Evolutionary conservation across 2,329 filamentous ascomycete species (phyloP).

Genomic region (Colletotrichum ledebouriae): DNA sequence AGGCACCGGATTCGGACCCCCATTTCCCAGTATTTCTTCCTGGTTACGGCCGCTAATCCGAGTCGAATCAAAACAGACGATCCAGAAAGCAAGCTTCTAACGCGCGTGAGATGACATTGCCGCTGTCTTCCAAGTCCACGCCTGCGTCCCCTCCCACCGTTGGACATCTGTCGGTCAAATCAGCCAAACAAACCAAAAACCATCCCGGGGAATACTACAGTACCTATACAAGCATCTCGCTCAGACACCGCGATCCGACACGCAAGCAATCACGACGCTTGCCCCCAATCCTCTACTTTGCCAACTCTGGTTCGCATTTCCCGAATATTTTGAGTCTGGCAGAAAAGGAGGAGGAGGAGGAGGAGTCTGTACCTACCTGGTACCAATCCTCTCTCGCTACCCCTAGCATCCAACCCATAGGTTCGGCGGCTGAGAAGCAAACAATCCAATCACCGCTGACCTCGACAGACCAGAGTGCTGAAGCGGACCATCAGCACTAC

Average conservation of each 20-base stretch:
- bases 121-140: conserved; percentile 45
- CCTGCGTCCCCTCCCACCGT: conserved; percentile 17
- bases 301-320: not conserved
- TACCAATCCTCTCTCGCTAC: conserved; percentile 25
- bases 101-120: conserved; percentile 17
- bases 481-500: conserved; percentile 24
- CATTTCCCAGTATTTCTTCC: conserved; percentile 18
- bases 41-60: conserved; percentile 29
- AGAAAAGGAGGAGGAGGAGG: not conserved
- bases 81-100: conserved; percentile 32
- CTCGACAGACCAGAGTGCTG: conserved; percentile 23
- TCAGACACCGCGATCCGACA: conserved; percentile 21
- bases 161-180: conserved; percentile 12
- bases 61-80: conserved; percentile 33
- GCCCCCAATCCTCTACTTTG: conserved; percentile 19
- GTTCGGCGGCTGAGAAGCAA: conserved; percentile 35
- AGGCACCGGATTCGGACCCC: conserved; percentile 23
- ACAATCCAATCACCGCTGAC: conserved; percentile 33
- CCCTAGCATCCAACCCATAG: conserved; percentile 12
- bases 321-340: conserved; percentile 4
- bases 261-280: conserved; percentile 25
- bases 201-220: too few relatives aligned
- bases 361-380: conserved; percentile 34
- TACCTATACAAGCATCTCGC: not conserved
- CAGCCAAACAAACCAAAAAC: conserved; percentile 14